Percentiles rank a stretch among this genome's conserved stretches.
Conservation (phyloP, 495 filamentous ascomycete species). For the Paragyromitra xinjiangensis region DNA sequence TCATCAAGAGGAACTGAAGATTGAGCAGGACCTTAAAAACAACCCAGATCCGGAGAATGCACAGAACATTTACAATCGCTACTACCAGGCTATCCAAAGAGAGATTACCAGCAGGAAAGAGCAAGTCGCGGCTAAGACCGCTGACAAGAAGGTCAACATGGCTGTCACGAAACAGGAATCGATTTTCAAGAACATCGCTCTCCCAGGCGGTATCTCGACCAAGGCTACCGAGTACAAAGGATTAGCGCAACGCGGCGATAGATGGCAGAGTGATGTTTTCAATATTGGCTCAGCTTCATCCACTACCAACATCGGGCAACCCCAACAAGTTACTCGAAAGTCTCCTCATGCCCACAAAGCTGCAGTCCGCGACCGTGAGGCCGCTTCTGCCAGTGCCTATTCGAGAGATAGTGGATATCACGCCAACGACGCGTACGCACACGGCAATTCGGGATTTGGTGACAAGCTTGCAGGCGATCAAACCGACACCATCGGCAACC, state of each 20-base stretch:
- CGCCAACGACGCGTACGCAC: slow-evolving; percentile 24
- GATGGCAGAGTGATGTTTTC: slow-evolving; percentile 96
- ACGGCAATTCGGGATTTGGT: slow-evolving; percentile 33
- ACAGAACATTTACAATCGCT: slow-evolving; percentile 87
- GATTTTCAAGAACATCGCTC: slow-evolving; percentile 85
- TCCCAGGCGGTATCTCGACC: slow-evolving; percentile 89
- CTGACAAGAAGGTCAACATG: slow-evolving; percentile 84
- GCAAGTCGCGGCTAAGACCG: slow-evolving; percentile 68
- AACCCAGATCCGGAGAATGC: slow-evolving; percentile 73
- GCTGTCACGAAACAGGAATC: slow-evolving; percentile 89
- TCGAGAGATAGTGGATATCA: slow-evolving; percentile 55
- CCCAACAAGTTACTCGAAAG: slow-evolving; percentile 75
- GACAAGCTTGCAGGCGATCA: slow-evolving; percentile 40
- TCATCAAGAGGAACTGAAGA: slow-evolving; percentile 81
- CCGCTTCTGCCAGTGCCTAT: slow-evolving; percentile 30
- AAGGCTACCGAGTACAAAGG: slow-evolving; percentile 97
- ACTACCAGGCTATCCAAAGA: slow-evolving; percentile 77
- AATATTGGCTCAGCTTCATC: slow-evolving; percentile 80
- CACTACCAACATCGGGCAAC: slow-evolving; percentile 73
- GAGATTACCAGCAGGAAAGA: slow-evolving; percentile 76
- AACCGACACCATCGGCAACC: slow-evolving; percentile 28
- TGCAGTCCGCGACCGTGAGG: slow-evolving; percentile 36
- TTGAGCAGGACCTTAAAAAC: slow-evolving; percentile 70
- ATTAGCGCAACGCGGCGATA: slow-evolving; percentile 83
- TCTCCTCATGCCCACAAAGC: slow-evolving; percentile 54